phyloP scores from a whole-genome alignment of 257 asterid genomes.

The Lantana camara region DNA sequence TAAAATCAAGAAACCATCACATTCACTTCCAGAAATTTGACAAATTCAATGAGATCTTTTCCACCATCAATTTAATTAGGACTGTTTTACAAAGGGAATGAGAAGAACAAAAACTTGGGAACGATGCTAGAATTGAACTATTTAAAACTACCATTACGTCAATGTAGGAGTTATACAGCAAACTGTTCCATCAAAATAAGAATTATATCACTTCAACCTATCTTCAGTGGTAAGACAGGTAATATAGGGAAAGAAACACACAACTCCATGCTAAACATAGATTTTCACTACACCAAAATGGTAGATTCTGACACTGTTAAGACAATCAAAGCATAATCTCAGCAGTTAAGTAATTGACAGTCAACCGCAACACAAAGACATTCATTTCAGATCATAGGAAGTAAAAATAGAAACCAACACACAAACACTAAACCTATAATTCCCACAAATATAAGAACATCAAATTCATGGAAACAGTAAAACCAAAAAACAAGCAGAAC shows the following conservation, averaged over 20 bases:
- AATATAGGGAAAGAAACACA: neutral
- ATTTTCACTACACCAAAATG: neutral
- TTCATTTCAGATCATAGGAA: neutral
- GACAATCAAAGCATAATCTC: neutral
- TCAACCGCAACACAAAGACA: neutral
- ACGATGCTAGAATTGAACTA: neutral
- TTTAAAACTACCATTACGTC: neutral
- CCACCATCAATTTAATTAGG: neutral
- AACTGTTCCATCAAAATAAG: neutral
- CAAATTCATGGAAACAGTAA: neutral
- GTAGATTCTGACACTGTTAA: no score
- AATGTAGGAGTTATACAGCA: neutral
- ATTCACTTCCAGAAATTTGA: no score
- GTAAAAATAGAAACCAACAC: neutral
- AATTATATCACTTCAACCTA: neutral
- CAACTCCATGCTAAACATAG: neutral
- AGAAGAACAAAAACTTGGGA: neutral
- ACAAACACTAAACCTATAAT: neutral
- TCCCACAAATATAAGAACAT: neutral
- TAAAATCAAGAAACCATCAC: no score
- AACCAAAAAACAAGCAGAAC: neutral
- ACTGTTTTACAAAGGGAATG: neutral
- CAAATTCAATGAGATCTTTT: neutral
- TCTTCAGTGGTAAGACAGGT: neutral
- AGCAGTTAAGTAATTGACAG: neutral